Evolutionary conservation across 306 rosid genomes (phyloP).

Genomic region (Cicer arietinum): DNA sequence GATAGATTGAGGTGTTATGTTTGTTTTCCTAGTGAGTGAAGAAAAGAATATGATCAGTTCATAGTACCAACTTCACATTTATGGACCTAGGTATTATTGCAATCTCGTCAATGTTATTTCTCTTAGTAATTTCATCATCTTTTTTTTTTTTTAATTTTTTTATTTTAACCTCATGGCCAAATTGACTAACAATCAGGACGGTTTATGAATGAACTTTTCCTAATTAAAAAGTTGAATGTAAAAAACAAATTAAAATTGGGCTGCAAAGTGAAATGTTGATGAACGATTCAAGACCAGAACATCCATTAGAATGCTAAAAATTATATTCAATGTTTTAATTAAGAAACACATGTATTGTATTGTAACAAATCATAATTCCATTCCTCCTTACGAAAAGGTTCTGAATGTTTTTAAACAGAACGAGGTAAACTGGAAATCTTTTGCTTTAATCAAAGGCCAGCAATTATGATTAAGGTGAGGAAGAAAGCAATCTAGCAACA

Average conservation of each 20-base stretch:
- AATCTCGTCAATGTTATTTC: neutral
- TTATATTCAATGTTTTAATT: neutral
- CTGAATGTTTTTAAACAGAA: neutral
- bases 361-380: slow-evolving; percentile 31
- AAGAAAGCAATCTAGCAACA: neutral
- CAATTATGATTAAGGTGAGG: neutral
- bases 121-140: neutral
- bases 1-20: slow-evolving; percentile 24
- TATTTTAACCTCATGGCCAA: neutral
- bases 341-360: slow-evolving; percentile 13
- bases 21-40: neutral
- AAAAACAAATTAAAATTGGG: neutral
- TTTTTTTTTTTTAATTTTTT: neutral
- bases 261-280: neutral
- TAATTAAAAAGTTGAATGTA: neutral
- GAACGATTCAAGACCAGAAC: neutral
- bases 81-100: neutral
- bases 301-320: slow-evolving; percentile 11
- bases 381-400: slow-evolving; percentile 12
- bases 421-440: slow-evolving; percentile 7
- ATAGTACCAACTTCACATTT: slow-evolving; percentile 27
- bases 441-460: neutral
- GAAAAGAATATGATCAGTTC: neutral
- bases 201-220: neutral
- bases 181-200: neutral